phyloP scores from a whole-genome alignment of 2,329 filamentous ascomycete genomes.

The Pezicula neosporulosa region DNA sequence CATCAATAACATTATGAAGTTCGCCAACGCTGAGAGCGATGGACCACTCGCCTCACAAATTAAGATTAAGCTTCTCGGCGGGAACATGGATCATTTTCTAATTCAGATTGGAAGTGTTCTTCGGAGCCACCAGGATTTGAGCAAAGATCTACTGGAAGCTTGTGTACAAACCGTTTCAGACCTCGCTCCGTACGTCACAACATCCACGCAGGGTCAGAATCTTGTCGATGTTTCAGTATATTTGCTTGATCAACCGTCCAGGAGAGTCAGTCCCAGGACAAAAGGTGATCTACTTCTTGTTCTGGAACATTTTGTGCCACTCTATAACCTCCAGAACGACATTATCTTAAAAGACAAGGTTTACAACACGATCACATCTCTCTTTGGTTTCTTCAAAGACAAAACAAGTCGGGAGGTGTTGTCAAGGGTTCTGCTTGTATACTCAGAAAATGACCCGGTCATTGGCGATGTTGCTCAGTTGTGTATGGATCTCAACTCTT shows the following conservation, averaged over 20 bases:
- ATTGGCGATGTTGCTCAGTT: conserved; percentile 63
- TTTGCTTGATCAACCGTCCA: conserved; percentile 79
- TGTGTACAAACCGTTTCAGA: conserved; percentile 78
- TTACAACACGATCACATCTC: conserved; percentile 70
- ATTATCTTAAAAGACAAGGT: conserved; percentile 58
- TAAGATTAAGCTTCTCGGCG: conserved; percentile 50
- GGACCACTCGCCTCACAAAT: conserved; percentile 43
- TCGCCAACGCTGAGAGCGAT: conserved; percentile 54
- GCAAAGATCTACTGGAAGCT: conserved; percentile 73
- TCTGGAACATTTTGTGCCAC: conserved; percentile 73
- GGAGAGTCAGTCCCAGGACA: conserved; percentile 75
- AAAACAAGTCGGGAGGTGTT: conserved; percentile 70
- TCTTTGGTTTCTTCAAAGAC: conserved; percentile 91
- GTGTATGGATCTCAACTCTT: conserved; percentile 79
- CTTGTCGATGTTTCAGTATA: conserved; percentile 78
- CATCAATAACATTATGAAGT: conserved; percentile 63
- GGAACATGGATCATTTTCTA: conserved; percentile 57
- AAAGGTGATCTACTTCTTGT: conserved; percentile 80
- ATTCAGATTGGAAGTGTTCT: conserved; percentile 68
- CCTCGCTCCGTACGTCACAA: conserved; percentile 66
- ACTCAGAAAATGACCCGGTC: conserved; percentile 61
- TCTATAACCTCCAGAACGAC: conserved; percentile 55
- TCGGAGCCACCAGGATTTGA: conserved; percentile 49
- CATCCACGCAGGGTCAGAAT: conserved; percentile 66
- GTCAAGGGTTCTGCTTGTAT: conserved; percentile 67